phyloP scores from a whole-genome alignment of 2,329 filamentous ascomycete genomes.

The Pezizomycotina sp. region DNA sequence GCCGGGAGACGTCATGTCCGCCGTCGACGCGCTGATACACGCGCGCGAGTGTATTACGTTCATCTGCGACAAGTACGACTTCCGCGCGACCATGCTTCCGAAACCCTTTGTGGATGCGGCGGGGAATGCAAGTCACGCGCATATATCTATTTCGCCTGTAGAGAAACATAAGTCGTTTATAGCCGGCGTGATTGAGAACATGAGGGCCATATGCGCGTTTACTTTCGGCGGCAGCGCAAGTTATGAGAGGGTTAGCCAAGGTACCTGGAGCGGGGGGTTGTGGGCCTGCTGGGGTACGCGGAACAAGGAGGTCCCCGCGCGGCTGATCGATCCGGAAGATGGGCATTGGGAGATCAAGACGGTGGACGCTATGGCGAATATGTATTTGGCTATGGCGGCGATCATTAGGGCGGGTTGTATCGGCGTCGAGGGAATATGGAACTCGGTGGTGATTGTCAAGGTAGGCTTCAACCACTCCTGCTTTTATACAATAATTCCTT shows the following conservation, averaged over 20 bases:
- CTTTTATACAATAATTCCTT: neutral
- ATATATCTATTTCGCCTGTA: constrained; percentile 34
- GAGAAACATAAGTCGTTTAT: constrained; percentile 44
- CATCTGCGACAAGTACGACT: constrained; percentile 44
- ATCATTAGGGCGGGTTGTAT: constrained; percentile 43
- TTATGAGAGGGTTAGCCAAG: constrained; percentile 51
- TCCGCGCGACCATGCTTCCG: constrained; percentile 57
- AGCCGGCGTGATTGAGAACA: constrained; percentile 49
- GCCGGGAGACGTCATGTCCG: constrained; percentile 44
- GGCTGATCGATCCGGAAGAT: constrained; percentile 39
- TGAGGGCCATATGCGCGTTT: constrained; percentile 52
- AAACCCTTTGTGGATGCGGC: constrained; percentile 44
- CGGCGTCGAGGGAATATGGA: constrained; percentile 36
- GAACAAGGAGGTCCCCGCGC: constrained; percentile 59
- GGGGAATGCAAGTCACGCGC: constrained; percentile 54
- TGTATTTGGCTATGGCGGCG: constrained; percentile 51
- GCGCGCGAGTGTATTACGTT: constrained; percentile 52
- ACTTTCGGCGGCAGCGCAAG: constrained; percentile 48
- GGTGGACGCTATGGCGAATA: constrained; percentile 64
- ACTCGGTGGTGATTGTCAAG: constrained; percentile 39
- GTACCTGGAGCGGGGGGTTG: constrained; percentile 61
- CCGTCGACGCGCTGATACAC: constrained; percentile 55
- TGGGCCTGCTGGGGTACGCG: constrained; percentile 70
- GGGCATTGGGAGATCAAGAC: constrained; percentile 66
- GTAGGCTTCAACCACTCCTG: constrained; percentile 2